Evolutionary conservation across 495 filamentous ascomycete genomes (phyloP), one percentile per base, ranked within the genome.

Genomic region (Aspergillus diversus): DNA sequence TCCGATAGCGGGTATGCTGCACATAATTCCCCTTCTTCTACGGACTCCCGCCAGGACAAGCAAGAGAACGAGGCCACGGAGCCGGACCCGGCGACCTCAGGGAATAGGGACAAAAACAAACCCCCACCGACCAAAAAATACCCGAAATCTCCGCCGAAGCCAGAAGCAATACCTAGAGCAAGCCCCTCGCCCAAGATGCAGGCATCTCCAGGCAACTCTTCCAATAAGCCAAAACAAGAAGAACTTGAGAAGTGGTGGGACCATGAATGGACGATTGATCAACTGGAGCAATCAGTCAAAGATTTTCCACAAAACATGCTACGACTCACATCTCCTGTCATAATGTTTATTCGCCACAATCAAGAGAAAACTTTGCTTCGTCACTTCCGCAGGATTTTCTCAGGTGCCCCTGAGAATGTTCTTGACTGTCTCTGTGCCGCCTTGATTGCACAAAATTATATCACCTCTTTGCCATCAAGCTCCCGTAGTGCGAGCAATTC

Each of bases 371-470:
- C 67, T 12, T 65, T 79, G 3, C 39, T 75, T 3, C 74, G 73
- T 3, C 80, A 82, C 6, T 84, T 90, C 63, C 78, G 81, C 31
- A 80, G 78, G 16, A 85, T 89, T 27, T 90, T 89, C 57, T 83
- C 84, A 0, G 59, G 77, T 7, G 82, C 80, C 27, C 74, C 83
- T 5, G 81, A 87, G 55, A 81, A 79, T 57, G 70, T 87, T 5
- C 82, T 86, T 33, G 84, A 88, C 51, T 80, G 84, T 5, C 79
- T 90, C n/a, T 89, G 88, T 60, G 86, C 87, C 2, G 82, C 87
- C 43, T 65, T 90, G 21, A 77, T 89, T 17, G 86, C 84, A 0
- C 84, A 84, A 59, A 89, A 89, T 64, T 88, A 88, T 69, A 70
- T 89, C 33, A 71, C 79, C 60, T 80, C 77, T 0, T 61, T 79